Base-by-base conservation (phyloP, 139 green algal genomes). In the Edaphochlamys debaryana region DNA sequence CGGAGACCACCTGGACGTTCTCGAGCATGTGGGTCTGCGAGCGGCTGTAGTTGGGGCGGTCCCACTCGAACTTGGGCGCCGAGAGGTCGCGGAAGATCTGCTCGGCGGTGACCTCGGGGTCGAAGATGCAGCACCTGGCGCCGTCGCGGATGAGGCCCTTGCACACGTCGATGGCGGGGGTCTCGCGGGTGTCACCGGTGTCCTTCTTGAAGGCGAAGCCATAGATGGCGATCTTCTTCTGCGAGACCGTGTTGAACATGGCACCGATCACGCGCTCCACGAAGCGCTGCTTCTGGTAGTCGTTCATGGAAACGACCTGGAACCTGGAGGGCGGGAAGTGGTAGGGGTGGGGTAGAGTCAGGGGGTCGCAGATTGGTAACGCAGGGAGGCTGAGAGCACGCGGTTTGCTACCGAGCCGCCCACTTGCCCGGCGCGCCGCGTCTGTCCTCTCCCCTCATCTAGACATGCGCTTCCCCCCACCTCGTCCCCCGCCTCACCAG, bases 201-300 rank as follows among this genome's bases (percentile, higher is more conserved):
- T 96, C 95, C 92, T 98, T 99, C 92, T 99, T 99, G 95, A 99
- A 99, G 32, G 98, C 98, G 89, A 99, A 99, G 73, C 98, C 98
- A n/a, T 98, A 91, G 42, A 99, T 87, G 32, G 94, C 94, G 69
- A 99, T 97, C 82, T 95, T 96, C 94, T 99, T 99, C 79, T 93
- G 92, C 6, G 85, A 91, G 62, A 99, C 96, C 37, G 98, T 99
- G 94, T 99, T 99, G 95, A 99, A 99, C 98, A 99, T 99, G 77
- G 94, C 90, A 41, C 87, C 87, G 72, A 99, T 96, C 50, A 99
- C 91, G 40, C 95, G 92, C 88, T 98, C 93, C 38, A 99, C 98
- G 88, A 99, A 99, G 40, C 93, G 90, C 75, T 94, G 86, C 94
- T 99, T 99, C 94, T 99, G 98, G 91, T 98, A 99, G 91, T 99